Percentiles rank a stretch among this genome's conserved stretches.
Evolutionary conservation across 148 eudicot genomes (phyloP).

Genomic region (Rhododendron molle): DNA sequence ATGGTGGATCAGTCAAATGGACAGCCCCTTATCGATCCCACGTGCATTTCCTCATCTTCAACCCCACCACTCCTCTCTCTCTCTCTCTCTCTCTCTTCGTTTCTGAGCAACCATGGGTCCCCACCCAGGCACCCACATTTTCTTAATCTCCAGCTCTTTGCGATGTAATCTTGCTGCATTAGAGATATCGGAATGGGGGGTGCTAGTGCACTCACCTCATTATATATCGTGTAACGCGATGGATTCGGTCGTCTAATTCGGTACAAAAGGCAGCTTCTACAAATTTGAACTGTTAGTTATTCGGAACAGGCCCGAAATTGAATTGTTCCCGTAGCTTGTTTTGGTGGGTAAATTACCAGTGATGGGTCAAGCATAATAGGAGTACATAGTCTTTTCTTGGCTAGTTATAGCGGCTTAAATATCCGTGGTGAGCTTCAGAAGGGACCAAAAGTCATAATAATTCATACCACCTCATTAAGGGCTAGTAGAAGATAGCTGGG

Average conservation of each 20-base stretch:
- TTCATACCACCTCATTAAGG: too few species aligned
- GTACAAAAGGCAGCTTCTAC: too few species aligned
- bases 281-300: too few species aligned
- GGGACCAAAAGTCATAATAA: neutral
- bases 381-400: neutral
- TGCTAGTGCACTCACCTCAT: too few species aligned
- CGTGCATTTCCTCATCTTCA: conserved; percentile 4
- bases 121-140: neutral
- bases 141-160: neutral
- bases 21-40: conserved; percentile 8
- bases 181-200: too few species aligned
- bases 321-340: neutral
- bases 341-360: neutral
- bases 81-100: neutral
- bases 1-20: conserved; percentile 1
- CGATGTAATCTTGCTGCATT: neutral
- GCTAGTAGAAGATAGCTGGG: neutral
- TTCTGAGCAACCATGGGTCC: neutral
- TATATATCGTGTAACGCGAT: accelerated
- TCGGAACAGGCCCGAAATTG: neutral
- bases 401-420: neutral
- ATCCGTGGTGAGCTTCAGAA: neutral
- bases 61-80: neutral
- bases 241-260: too few species aligned
- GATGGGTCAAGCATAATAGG: neutral